Base-by-base conservation (phyloP, 139 green algal genomes). In the Auxenochlorella pyrenoidosa region DNA sequence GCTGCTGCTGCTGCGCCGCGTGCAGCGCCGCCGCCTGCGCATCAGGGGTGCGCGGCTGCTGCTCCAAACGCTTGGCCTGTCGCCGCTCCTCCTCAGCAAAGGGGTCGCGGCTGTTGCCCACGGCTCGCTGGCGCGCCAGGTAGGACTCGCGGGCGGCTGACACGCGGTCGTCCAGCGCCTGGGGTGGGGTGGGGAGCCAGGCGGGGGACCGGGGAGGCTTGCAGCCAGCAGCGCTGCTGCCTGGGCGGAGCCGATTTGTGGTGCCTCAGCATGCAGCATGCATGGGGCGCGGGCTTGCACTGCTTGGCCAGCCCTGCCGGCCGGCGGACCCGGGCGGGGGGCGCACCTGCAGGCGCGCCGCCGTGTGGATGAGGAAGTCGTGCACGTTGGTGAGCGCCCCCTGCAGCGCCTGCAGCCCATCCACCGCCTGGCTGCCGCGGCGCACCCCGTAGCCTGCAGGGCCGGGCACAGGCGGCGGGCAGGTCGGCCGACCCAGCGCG, bases 141-240 rank as follows among this genome's bases (percentile, higher is more conserved):
- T 82, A 80, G 26, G 65, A 59, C 10, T 85, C 90, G 15, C 89
- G 89, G 10, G 66, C 72, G 0, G 38, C 58, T 6, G 58, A 68
- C 66, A 92, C 75, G 12, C 85, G 66, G n/a, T 93, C 89, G 68
- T 93, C 83, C 77, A 94, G 34, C 44, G 44, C 40, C 73, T 92
- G 88, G 72, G n/a, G n/a, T n/a, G n/a, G n/a, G n/a, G 90, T 12
- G 80, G 40, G 15, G 0, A 44, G 15, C 36, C 30, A 13, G 75
- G 28, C 5, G 0, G 30, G 32, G 75, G 0, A n/a, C n/a, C n/a
- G n/a, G 21, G 72, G 40, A 10, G 28, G 68, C n/a, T 41, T 38
- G n/a, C n/a, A 43, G 32, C 30, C 15, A 41, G 68, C 68, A 38
- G n/a, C 43, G 32, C 63, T 32, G 12, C 26, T 71, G 63, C 16